A percentile compares a stretch with the other conserved stretches of the same genome.
phyloP scores from a whole-genome alignment of 2,329 filamentous ascomycete species.

The Celoporthe dispersa region DNA sequence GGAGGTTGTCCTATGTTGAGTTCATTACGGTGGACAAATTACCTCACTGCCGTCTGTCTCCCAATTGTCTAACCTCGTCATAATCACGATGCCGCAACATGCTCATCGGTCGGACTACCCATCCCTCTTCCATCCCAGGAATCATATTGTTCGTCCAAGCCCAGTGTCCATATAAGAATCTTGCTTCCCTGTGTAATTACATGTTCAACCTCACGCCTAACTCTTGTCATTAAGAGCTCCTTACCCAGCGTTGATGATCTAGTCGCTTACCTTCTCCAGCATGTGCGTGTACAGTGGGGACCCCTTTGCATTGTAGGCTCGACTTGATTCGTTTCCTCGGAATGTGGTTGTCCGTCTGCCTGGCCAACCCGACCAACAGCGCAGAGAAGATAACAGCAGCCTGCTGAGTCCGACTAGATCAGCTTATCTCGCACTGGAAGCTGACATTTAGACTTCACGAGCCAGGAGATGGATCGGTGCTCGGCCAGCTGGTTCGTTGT shows the following conservation, averaged over 20 bases:
- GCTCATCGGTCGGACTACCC: no score
- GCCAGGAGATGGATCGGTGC: not conserved
- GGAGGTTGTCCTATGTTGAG: no score
- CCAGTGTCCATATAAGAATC: no score
- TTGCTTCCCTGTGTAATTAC: no score
- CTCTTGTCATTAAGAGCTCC: no score
- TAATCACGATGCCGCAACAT: no score
- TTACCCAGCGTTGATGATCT: not conserved
- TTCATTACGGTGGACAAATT: no score
- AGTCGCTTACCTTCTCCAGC: not conserved
- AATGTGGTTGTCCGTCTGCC: not conserved
- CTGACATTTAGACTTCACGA: no score
- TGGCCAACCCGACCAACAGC: not conserved
- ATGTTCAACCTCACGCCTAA: not conserved
- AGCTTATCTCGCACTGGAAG: no score
- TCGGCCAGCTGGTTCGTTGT: not conserved
- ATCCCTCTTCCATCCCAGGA: not conserved
- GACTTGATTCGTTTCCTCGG: not conserved
- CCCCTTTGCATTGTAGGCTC: not conserved
- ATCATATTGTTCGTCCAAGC: no score
- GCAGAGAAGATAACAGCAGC: not conserved
- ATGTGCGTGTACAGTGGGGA: not conserved
- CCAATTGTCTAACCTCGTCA: no score
- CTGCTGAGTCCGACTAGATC: not conserved
- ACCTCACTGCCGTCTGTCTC: no score